phyloP scores from a whole-genome alignment of 192 early-diverging fungal genomes.

The Gaertneriomyces sp. region DNA sequence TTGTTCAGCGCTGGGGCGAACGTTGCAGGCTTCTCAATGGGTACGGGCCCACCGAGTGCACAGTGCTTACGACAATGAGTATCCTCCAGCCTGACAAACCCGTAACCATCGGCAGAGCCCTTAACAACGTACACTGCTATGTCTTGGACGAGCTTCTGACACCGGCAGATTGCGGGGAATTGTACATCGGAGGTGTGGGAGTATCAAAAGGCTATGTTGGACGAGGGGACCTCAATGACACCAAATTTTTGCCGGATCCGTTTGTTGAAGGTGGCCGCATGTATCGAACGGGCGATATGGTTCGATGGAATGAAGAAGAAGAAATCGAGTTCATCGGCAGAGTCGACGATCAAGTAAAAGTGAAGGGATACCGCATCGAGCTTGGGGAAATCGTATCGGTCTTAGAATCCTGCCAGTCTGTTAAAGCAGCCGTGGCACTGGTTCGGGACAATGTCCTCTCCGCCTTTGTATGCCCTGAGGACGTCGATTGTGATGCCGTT shows the following conservation, averaged over 20 bases:
- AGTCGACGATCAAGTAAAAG: conserved; percentile 23
- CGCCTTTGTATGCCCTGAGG: too few relatives aligned
- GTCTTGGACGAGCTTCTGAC: conserved; percentile 31
- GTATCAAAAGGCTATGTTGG: conserved; percentile 46
- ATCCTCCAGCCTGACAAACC: neutral
- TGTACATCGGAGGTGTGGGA: conserved; percentile 40
- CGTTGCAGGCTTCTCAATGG: neutral
- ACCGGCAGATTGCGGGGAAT: conserved; percentile 26
- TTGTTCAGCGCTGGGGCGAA: conserved; percentile 28
- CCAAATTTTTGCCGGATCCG: conserved; percentile 31
- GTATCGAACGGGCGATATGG: conserved; percentile 21
- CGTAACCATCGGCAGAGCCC: conserved; percentile 29
- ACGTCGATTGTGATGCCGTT: too few relatives aligned
- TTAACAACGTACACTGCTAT: conserved; percentile 21
- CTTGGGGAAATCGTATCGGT: conserved; percentile 23
- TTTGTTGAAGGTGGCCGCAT: conserved; percentile 14
- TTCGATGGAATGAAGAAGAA: neutral
- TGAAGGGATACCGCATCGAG: conserved; percentile 28
- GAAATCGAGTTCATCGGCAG: conserved; percentile 21
- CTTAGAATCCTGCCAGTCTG: too few relatives aligned
- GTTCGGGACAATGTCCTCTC: too few relatives aligned
- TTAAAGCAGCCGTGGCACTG: too few relatives aligned
- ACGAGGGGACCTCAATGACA: conserved; percentile 27
- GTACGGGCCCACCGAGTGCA: too few relatives aligned
- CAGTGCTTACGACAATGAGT: neutral